Base-by-base conservation (phyloP, 768 basidiomycete species). In the Crucibulum laeve region DNA sequence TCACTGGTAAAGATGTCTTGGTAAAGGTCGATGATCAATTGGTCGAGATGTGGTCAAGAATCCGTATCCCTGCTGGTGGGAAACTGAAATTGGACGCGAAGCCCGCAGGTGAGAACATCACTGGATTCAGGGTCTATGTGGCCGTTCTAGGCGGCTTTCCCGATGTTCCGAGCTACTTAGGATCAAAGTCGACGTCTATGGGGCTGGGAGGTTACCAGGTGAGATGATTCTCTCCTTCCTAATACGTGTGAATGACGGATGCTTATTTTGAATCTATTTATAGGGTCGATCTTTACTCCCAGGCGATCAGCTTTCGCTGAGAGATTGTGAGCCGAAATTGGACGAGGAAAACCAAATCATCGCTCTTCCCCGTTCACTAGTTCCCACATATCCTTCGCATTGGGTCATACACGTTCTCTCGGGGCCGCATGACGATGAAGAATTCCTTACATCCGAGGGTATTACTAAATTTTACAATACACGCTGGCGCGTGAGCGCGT, bases 141-240 rank as follows among this genome's bases (percentile, higher is more conserved):
- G 71, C 74, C 10, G 54, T 85, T 18, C 64, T 67, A 25, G 83
- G 81, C 2, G 84, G 83, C 0, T 75, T 87, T 47, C 82, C 82
- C 0, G 65, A 64, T 13, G 62, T 82, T 1, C 75, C 79, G 25
- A 4, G 44, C 4, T 85, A 81, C 53, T 63, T 85, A 1, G 80
- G 76, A 3, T 81, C 80, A 0, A 85, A 84, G 60, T 77, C 80
- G 4, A 82, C 83, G 17, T 80, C 77, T 1, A 70, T 81, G 69
- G 74, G 78, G 11, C 50, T 80, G 8, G 80, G 80, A 33, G 79
- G 80, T 2, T 80, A 77, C 54, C 80, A 80, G 58, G 78, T 71
- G 34, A 43, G 11, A 5, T 45, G 14, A 21, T 37, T n/a, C 32
- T 21, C 25, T 23, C 32, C n/a, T 19, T 11, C 19, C 22, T 2